phyloP scores from a whole-genome alignment of 208 protist genomes.

The Acanthamoeba triangularis region DNA sequence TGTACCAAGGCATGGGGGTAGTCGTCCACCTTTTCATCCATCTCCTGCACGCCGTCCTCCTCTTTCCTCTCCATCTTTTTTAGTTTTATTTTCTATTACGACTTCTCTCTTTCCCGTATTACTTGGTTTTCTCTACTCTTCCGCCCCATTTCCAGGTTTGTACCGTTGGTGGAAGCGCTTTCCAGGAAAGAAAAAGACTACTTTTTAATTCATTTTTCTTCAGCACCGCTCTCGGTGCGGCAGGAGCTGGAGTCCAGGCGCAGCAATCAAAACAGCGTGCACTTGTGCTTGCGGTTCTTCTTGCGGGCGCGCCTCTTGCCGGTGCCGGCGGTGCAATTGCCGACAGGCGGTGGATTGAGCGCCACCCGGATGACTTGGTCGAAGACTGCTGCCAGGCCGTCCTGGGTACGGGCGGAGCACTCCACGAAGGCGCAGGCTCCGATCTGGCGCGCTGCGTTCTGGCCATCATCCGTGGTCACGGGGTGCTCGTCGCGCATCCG shows the following conservation, averaged over 20 bases:
- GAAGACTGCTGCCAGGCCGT: not conserved
- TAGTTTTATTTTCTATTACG: no score
- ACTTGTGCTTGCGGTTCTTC: not conserved
- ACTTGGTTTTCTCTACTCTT: no score
- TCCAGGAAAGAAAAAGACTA: no score
- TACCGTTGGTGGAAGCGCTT: no score
- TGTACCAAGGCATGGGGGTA: not conserved
- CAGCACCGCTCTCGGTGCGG: no score
- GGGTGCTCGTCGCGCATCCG: not conserved
- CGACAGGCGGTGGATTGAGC: not conserved
- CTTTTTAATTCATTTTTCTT: no score
- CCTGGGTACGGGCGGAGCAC: not conserved
- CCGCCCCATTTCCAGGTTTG: no score
- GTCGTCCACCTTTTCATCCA: not conserved
- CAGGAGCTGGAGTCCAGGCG: no score
- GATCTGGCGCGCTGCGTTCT: not conserved
- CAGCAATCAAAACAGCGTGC: no score
- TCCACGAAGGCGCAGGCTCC: not conserved
- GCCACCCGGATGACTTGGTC: not conserved
- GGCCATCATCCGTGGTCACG: not conserved
- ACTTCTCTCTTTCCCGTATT: no score
- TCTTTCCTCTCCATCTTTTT: not conserved
- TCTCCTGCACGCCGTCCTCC: not conserved
- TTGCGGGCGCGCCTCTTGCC: not conserved
- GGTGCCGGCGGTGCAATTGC: not conserved